phyloP scores from a whole-genome alignment of 2,329 filamentous ascomycete species.

The Phaeomoniella chlamydospora region DNA sequence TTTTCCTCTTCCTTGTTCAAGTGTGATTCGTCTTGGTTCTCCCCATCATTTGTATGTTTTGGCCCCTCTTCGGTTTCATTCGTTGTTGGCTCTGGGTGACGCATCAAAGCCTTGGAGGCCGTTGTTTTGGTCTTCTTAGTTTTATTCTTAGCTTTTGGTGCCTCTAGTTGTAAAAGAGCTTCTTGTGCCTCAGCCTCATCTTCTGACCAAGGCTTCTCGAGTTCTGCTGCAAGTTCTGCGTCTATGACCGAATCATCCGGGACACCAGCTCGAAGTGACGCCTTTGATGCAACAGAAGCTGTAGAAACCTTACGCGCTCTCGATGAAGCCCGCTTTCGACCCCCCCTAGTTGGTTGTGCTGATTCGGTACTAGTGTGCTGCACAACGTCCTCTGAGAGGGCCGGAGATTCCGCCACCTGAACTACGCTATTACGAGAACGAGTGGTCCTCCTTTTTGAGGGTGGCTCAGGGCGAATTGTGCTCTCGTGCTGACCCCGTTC shows the following conservation, averaged over 20 bases:
- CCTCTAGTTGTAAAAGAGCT: not conserved
- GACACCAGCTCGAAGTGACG: slow-evolving; percentile 27
- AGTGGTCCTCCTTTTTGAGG: slow-evolving; percentile 45
- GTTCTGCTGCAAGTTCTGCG: slow-evolving; percentile 48
- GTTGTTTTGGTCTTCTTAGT: slow-evolving; percentile 10
- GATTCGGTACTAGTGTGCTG: slow-evolving; percentile 27
- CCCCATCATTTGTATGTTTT: not conserved
- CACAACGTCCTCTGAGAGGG: slow-evolving; percentile 7
- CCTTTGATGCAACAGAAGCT: slow-evolving; percentile 30
- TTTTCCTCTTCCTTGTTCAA: not conserved
- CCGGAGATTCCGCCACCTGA: slow-evolving; percentile 16
- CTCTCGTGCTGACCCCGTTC: slow-evolving; percentile 6
- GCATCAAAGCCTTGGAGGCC: not conserved
- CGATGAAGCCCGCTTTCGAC: slow-evolving; percentile 23
- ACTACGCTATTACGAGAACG: slow-evolving; percentile 34
- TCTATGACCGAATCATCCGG: slow-evolving; percentile 53
- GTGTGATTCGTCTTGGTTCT: not conserved
- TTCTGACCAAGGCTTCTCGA: slow-evolving; percentile 42
- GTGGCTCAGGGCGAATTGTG: slow-evolving; percentile 19
- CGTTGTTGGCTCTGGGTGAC: not conserved
- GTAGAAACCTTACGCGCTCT: slow-evolving; percentile 35
- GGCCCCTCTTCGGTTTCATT: not conserved
- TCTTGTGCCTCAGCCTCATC: slow-evolving; percentile 19
- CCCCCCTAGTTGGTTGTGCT: slow-evolving; percentile 4
- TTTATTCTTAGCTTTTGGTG: slow-evolving; percentile 2